Percentiles rank a stretch among this genome's conserved stretches.
Evolutionary conservation across 2,329 filamentous ascomycete genomes (phyloP).

Genomic region (Hypoxylon sp.): DNA sequence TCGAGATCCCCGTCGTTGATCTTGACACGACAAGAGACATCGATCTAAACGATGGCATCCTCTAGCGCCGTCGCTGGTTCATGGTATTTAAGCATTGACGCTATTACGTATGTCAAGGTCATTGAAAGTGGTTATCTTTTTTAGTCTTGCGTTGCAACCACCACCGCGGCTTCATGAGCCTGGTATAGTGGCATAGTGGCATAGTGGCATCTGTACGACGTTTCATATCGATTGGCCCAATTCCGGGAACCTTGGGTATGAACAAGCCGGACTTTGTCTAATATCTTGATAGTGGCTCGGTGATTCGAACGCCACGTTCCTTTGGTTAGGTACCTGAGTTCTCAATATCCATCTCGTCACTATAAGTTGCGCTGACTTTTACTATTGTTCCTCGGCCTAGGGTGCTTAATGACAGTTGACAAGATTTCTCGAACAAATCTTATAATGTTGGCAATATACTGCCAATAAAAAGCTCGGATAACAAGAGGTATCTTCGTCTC

Average conservation of each 20-base stretch:
- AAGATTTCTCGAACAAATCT: background rate
- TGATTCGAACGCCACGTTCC: slow-evolving; percentile 7
- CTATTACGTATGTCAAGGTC: slow-evolving; percentile 32
- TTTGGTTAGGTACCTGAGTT: slow-evolving; percentile 7
- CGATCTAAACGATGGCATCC: slow-evolving; percentile 18
- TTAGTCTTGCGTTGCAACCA: slow-evolving; percentile 29
- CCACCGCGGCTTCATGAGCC: slow-evolving; percentile 19
- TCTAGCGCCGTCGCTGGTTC: slow-evolving; percentile 16
- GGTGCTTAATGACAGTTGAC: background rate
- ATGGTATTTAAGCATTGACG: slow-evolving; percentile 25
- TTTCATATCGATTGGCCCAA: slow-evolving; percentile 33
- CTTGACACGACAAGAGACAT: slow-evolving; percentile 36
- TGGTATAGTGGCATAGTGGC: slow-evolving; percentile 15
- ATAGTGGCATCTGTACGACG: slow-evolving; percentile 29
- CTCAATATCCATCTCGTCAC: background rate
- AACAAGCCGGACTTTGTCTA: slow-evolving; percentile 22
- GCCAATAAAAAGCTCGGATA: background rate
- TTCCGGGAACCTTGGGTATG: slow-evolving; percentile 22
- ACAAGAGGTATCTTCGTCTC: slow-evolving; percentile 15
- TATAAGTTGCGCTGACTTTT: slow-evolving; percentile 5
- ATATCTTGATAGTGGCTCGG: slow-evolving; percentile 22
- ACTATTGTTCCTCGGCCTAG: slow-evolving; percentile 1
- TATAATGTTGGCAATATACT: background rate
- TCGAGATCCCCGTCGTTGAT: slow-evolving; percentile 37
- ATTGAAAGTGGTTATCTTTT: slow-evolving; percentile 19